Base-by-base conservation (phyloP, 805 yeast genomes). In the Scheffersomyces spartinae region DNA sequence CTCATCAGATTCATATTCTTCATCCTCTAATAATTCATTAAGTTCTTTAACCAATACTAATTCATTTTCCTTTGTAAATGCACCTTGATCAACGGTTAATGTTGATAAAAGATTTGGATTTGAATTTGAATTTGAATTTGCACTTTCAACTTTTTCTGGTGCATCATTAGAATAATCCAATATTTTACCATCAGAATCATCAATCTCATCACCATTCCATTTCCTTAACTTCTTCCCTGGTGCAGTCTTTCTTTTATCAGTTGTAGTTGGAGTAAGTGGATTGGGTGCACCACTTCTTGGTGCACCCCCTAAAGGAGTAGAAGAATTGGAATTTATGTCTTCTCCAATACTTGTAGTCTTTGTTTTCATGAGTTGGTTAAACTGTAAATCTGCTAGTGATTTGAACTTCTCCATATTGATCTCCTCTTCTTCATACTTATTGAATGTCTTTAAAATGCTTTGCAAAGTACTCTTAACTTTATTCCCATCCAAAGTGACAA, bases 11-110 rank as follows among this genome's bases (percentile, higher is more conserved):
- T 48, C 54, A 13, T 48, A 52, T 12, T 48, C 54, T n/a, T 40
- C 39, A 6, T 39, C 51, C n/a, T 35, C 49, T 30, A 59, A 45
- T 13, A 60, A 48, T 9, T 55, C 61, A 24, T 57, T 50, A 18
- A 60, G 46, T 31, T 60, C 67, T 26, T 51, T 49, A 23, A 59
- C 55, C 23, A 60, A 39, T 6, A 58, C 58, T 40, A 60, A 40
- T 25, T 60, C 59, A 28, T 60, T 47, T 22, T 59, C 52, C 27
- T 42, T 41, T 10, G 42, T 45, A 28, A 58, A 60, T 7, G 60
- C 61, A n/a, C 45, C 27, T 12, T 47, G 29, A 34, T 58, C 57
- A 14, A 46, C 38, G 22, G 31, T 33, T 15, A 38, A 22, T n/a
- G n/a, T n/a, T n/a, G n/a, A n/a, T n/a, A n/a, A n/a, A n/a, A n/a